Evolutionary conservation across 1,284 basidiomycete species (phyloP).

Genomic region (Boletellus deceptivus): DNA sequence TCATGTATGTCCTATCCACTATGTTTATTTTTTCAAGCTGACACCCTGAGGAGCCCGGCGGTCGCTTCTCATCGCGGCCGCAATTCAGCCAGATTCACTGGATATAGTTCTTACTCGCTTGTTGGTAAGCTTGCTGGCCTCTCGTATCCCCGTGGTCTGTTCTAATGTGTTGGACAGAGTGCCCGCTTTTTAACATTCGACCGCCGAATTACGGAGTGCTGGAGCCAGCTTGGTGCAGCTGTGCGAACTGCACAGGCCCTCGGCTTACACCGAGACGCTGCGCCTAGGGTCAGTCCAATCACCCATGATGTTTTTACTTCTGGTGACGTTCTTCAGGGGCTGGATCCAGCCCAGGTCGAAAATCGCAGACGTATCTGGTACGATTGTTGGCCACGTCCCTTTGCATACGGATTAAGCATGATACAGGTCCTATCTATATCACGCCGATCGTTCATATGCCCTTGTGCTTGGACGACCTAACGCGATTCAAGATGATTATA

Average conservation of each 20-base stretch:
- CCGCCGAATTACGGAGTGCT: slow-evolving; percentile 88
- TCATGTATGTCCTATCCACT: slow-evolving; percentile 66
- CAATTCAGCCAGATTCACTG: slow-evolving; percentile 86
- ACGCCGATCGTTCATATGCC: slow-evolving; percentile 91
- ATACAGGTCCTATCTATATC: slow-evolving; percentile 83
- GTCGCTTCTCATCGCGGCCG: slow-evolving; percentile 83
- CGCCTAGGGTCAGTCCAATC: slow-evolving; percentile 63
- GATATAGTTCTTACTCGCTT: slow-evolving; percentile 88
- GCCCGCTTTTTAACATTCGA: slow-evolving; percentile 90
- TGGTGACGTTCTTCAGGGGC: slow-evolving; percentile 46
- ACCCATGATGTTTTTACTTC: slow-evolving; percentile 4
- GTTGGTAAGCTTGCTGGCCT: slow-evolving; percentile 52
- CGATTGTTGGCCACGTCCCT: slow-evolving; percentile 8
- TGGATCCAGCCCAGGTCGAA: slow-evolving; percentile 81
- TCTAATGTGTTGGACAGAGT: slow-evolving; percentile 49
- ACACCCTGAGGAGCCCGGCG: slow-evolving; percentile 61
- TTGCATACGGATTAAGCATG: slow-evolving; percentile 10
- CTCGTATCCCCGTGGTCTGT: neutral
- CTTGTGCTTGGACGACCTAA: slow-evolving; percentile 88
- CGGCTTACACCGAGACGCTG: slow-evolving; percentile 88
- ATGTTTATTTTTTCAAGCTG: slow-evolving; percentile 7
- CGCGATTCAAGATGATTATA: slow-evolving; percentile 84
- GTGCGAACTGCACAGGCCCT: slow-evolving; percentile 93
- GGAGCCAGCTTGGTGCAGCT: slow-evolving; percentile 92
- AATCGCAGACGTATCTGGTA: slow-evolving; percentile 90